These are phyloP conservation scores for Populus hybrid DNA, from an alignment of 441 rosid genomes.

Conservation along the genomic window DNA sequence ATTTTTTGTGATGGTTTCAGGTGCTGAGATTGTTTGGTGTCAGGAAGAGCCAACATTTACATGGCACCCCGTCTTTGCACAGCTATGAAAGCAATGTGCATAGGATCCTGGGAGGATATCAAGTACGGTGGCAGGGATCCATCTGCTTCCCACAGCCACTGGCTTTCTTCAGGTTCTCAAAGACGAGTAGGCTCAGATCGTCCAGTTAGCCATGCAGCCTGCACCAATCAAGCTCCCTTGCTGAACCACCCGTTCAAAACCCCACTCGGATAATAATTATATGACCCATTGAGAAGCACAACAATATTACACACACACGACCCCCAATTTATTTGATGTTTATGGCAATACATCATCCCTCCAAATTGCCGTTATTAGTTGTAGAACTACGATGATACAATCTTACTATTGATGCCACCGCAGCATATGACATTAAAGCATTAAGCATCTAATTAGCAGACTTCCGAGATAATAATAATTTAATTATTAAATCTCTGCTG, in stretches of 20 bases:
- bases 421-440: too few relatives aligned
- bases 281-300: not conserved
- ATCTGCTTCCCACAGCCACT: slow-evolving; percentile 89
- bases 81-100: slow-evolving; percentile 52
- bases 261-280: not conserved
- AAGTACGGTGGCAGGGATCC: slow-evolving; percentile 85
- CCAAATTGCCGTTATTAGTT: too few relatives aligned
- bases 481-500: too few relatives aligned
- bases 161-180: slow-evolving; percentile 69
- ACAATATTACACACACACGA: too few relatives aligned
- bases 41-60: slow-evolving; percentile 87
- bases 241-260: slow-evolving; percentile 6
- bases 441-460: too few relatives aligned
- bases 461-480: too few relatives aligned
- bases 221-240: slow-evolving; percentile 46
- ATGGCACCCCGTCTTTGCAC: slow-evolving; percentile 69
- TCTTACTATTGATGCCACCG: too few relatives aligned
- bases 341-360: too few relatives aligned
- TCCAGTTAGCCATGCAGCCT: slow-evolving; percentile 67
- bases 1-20: slow-evolving; percentile 32
- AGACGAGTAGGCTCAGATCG: slow-evolving; percentile 65
- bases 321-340: too few relatives aligned
- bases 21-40: slow-evolving; percentile 94
- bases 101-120: slow-evolving; percentile 71
- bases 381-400: too few relatives aligned